Base-by-base conservation (phyloP, 2,329 filamentous ascomycete species). In the Bertia moriformis region DNA sequence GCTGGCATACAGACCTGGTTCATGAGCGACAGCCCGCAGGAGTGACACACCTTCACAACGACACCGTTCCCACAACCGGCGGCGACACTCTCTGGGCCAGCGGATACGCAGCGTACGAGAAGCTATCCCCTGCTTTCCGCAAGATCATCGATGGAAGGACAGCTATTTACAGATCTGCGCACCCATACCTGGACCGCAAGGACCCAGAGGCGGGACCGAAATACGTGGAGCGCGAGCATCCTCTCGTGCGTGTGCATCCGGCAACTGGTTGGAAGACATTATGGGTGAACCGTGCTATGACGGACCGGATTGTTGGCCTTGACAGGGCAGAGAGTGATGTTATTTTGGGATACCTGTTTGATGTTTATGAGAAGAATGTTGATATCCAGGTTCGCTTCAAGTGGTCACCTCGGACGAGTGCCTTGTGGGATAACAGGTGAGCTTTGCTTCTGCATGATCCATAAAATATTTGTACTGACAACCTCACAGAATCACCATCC, bases 11-110 rank as follows among this genome's bases (percentile, higher is more conserved):
- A 4, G 78, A 84, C 48, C 66, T 84, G 1, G 78, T 83, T 0
- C 78, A 84, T 47, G 79, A 85, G 52, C 63, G 65, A 22, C 78
- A 84, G 41, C 79, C 80, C 1, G 77, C 80, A 0, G 79, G 78
- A 4, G 71, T 83, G 39, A 83, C 78, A 0, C 77, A 82, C 51
- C 60, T 83, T 4, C 76, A 82, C 57, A 81, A 81, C 40, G 78
- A 82, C 51, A 77, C 75, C 0, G 63, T 84, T 0, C 77, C 78
- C 0, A 63, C 63, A 10, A 29, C 73, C 0, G 80, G 80, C 1
- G 80, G 80, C 10, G 80, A 85, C 52, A 84, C 80, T 0, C 66
- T 84, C 0, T 85, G 80, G 79, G 75, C 79, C 0, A 75, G 68
- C 42, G 78, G 79, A 1, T 84, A 84, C 50, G 62, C 71, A 0